phyloP scores from a whole-genome alignment of 208 protist genomes.

The Trypanosomatidae sp. region DNA sequence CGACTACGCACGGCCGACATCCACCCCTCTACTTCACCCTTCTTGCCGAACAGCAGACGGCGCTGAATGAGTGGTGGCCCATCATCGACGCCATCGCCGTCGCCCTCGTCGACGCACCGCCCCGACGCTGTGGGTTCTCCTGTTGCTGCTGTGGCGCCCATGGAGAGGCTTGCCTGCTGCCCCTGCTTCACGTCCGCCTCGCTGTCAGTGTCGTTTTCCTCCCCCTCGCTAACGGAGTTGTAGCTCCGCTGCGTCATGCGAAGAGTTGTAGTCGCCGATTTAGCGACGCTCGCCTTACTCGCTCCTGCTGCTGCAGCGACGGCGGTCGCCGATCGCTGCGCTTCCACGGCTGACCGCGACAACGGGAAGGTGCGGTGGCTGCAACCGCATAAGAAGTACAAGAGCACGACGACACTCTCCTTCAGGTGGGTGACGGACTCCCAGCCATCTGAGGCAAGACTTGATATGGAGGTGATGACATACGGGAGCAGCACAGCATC shows the following conservation, averaged over 20 bases:
- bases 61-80: slow-evolving; percentile 42
- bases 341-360: slow-evolving; percentile 14
- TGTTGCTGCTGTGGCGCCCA: background rate
- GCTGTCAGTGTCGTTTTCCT: slow-evolving; percentile 27
- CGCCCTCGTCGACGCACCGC: background rate
- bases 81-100: background rate
- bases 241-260: background rate
- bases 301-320: background rate
- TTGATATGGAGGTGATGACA: slow-evolving; percentile 42
- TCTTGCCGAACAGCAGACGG: slow-evolving; percentile 55
- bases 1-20: slow-evolving; percentile 29
- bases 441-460: slow-evolving; percentile 54
- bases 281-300: background rate
- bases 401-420: slow-evolving; percentile 56
- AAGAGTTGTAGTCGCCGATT: background rate
- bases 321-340: slow-evolving; percentile 5
- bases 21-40: slow-evolving; percentile 61
- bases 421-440: slow-evolving; percentile 48
- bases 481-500: slow-evolving; percentile 48
- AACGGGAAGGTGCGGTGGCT: slow-evolving; percentile 77
- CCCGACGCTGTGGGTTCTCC: background rate
- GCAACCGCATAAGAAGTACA: slow-evolving; percentile 63
- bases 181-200: slow-evolving; percentile 11
- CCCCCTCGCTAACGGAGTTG: slow-evolving; percentile 7
- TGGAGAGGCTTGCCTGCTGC: background rate